phyloP scores from a whole-genome alignment of 306 rosid genomes.

The Cajanus cajan region DNA sequence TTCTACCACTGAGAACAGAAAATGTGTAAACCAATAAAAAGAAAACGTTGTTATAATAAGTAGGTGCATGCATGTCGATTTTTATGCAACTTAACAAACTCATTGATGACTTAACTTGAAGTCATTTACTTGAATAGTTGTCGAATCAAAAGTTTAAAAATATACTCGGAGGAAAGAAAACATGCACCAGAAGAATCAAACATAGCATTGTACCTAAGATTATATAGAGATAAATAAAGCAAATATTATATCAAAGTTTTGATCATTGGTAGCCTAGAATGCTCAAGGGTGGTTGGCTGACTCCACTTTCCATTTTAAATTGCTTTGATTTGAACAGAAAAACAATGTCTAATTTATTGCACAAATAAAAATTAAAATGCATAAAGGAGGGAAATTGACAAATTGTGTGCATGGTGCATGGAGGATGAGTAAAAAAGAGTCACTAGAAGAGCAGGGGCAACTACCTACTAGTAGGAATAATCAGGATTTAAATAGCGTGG shows the following conservation, averaged over 20 bases:
- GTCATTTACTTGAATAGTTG: background rate
- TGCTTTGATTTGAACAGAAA: conserved; percentile 1
- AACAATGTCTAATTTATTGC: background rate
- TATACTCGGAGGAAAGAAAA: background rate
- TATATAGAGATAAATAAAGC: background rate
- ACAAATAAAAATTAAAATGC: background rate
- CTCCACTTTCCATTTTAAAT: background rate
- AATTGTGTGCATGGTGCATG: background rate
- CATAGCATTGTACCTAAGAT: background rate
- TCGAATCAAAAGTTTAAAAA: conserved; percentile 4
- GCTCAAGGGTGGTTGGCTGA: background rate
- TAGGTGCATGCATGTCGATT: background rate
- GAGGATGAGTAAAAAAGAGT: background rate
- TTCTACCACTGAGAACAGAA: background rate
- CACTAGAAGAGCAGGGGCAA: background rate
- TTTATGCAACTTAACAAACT: background rate
- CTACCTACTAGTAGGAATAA: background rate
- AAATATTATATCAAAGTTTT: background rate
- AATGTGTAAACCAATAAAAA: background rate
- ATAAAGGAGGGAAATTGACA: background rate
- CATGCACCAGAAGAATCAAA: background rate
- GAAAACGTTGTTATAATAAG: background rate
- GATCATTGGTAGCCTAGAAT: background rate
- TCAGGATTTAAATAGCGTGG: background rate
- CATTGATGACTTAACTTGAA: background rate